Percentiles rank a stretch among this genome's conserved stretches.
phyloP scores from a whole-genome alignment of 2,329 filamentous ascomycete genomes.

The Beauveria brongniartii region DNA sequence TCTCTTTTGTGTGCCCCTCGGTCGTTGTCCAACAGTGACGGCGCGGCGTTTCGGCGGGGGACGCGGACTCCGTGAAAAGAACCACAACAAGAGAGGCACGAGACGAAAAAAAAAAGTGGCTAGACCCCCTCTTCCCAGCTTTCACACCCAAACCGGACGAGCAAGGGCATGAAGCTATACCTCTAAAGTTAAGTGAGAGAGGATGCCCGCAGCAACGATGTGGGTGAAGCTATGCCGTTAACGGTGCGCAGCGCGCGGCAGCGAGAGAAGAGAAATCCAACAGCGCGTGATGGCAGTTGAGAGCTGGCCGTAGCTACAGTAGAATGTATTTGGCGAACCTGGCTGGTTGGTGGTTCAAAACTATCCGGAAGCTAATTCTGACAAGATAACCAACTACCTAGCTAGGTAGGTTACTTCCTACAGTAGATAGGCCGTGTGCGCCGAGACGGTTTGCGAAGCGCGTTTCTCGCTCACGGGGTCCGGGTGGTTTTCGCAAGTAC shows the following conservation, averaged over 20 bases:
- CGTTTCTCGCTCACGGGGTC: too few relatives aligned
- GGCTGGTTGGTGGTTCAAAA: too few relatives aligned
- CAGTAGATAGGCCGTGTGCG: too few relatives aligned
- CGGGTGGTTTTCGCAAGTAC: too few relatives aligned
- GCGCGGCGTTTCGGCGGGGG: conserved; percentile 7
- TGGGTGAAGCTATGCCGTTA: conserved; percentile 13
- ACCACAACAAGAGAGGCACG: neutral
- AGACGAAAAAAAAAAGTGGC: neutral
- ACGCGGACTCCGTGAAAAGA: neutral
- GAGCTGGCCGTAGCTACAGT: too few relatives aligned
- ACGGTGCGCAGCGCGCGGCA: conserved; percentile 6
- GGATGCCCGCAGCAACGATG: neutral
- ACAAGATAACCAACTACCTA: too few relatives aligned
- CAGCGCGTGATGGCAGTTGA: neutral
- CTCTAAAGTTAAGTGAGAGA: conserved; percentile 11
- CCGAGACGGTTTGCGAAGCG: too few relatives aligned
- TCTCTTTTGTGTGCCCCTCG: neutral
- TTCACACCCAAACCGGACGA: neutral
- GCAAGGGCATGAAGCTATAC: conserved; percentile 9
- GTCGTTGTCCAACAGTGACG: neutral
- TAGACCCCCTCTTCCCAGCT: neutral
- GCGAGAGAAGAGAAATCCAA: neutral
- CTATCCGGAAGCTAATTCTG: too few relatives aligned
- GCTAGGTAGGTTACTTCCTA: too few relatives aligned
- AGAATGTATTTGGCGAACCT: too few relatives aligned